Evolutionary conservation across 352 stramenopile species (phyloP).

Genomic region (Phytophthora gonapodyides): DNA sequence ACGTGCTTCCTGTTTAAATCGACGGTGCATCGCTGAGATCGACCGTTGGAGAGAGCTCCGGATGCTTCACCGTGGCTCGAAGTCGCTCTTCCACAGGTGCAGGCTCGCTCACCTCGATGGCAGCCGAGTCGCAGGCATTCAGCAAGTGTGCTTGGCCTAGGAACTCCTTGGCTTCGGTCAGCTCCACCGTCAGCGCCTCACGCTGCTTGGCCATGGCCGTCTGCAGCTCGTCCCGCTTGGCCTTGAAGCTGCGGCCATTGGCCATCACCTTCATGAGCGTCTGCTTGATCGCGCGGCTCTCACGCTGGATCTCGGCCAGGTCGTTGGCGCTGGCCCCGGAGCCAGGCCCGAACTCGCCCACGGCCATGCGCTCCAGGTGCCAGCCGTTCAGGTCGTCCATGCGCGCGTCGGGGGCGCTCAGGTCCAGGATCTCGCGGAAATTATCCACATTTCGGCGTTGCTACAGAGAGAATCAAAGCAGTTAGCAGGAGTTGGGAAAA

Average conservation of each 20-base stretch:
- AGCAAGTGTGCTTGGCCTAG: conserved; percentile 68
- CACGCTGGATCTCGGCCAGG: conserved; percentile 62
- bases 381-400: conserved; percentile 73
- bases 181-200: conserved; percentile 60
- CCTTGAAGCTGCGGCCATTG: conserved; percentile 55
- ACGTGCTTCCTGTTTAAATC: conserved; percentile 43
- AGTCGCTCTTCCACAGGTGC: conserved; percentile 70
- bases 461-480: conserved; percentile 23
- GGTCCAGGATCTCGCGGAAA: conserved; percentile 71
- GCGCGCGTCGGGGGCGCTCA: conserved; percentile 60
- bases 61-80: conserved; percentile 56
- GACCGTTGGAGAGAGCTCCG: conserved; percentile 45
- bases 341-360: conserved; percentile 66
- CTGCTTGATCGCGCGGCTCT: conserved; percentile 63
- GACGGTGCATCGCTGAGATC: conserved; percentile 55
- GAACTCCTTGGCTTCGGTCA: conserved; percentile 75
- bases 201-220: conserved; percentile 75
- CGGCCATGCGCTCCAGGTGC: conserved; percentile 84
- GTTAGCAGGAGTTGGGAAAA: conserved; percentile 9
- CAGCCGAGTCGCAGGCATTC: conserved; percentile 36
- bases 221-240: conserved; percentile 60
- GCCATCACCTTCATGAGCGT: conserved; percentile 59
- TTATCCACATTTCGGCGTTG: conserved; percentile 83
- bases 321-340: conserved; percentile 37
- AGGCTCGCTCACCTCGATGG: conserved; percentile 55